Evolutionary conservation across 129 eudicot genomes (phyloP).

Genomic region (Dittrichia graveolens): DNA sequence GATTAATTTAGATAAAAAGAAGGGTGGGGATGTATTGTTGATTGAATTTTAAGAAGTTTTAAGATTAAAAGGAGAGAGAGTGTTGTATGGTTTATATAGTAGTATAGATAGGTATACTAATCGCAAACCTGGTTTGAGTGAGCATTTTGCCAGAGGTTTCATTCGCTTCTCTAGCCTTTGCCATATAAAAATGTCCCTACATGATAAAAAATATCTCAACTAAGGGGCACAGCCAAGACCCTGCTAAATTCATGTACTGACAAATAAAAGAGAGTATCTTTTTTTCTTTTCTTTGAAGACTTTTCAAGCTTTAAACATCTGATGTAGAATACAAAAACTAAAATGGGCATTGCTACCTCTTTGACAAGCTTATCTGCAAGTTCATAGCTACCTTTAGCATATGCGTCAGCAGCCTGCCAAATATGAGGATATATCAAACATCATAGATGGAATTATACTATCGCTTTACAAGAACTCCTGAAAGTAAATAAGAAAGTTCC

Average conservation of each 20-base stretch:
- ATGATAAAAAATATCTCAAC: slow-evolving; percentile 18
- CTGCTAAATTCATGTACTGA: not conserved
- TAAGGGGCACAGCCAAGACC: not conserved
- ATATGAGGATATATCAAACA: not conserved
- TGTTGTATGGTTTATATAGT: too few relatives aligned
- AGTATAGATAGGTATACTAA: not conserved
- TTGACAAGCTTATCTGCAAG: slow-evolving; percentile 46
- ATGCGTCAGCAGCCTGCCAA: slow-evolving; percentile 76
- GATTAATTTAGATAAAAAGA: too few relatives aligned
- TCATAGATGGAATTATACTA: slow-evolving; percentile 9
- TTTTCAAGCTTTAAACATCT: not conserved
- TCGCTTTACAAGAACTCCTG: not conserved
- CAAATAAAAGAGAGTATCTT: slow-evolving; percentile 1
- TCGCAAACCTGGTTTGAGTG: slow-evolving; percentile 59
- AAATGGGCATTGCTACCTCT: slow-evolving; percentile 44
- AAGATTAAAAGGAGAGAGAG: too few relatives aligned
- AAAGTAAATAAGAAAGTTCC: not conserved
- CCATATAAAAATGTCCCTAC: slow-evolving; percentile 71
- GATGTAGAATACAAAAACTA: not conserved
- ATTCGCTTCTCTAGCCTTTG: slow-evolving; percentile 73
- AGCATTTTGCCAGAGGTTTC: slow-evolving; percentile 59
- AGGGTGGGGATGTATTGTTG: too few relatives aligned
- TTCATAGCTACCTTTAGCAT: slow-evolving; percentile 40
- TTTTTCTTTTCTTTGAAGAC: not conserved
- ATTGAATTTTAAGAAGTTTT: too few relatives aligned